Base-by-base conservation (phyloP, 257 asterid genomes). In the Cruciata laevipes region DNA sequence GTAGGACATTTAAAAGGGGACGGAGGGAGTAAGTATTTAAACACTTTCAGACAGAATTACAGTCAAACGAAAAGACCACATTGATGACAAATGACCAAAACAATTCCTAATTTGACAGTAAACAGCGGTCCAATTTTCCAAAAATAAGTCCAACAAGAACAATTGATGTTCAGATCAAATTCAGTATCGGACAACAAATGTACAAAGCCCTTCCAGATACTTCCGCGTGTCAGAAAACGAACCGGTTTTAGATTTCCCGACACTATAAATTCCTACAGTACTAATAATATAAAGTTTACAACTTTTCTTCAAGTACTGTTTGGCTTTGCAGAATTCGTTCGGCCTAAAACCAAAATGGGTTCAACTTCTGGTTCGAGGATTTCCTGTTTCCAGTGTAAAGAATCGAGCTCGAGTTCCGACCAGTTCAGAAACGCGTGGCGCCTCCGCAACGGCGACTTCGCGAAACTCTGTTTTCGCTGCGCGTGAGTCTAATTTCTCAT, bases 361-460 rank as follows among this genome's bases (percentile, higher is more conserved):
- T 66, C 76, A 20, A 65, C 73, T 4, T 70, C 76, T 52, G 63
- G 37, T 5, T 62, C 77, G 35, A 51, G 55, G 27, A 61, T 33
- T 67, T 38, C 67, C 10, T 80, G 84, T 58, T 69, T 77, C 59
- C 78, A 80, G 9, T 80, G 84, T 21, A 57, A 67, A 47, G 74
- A 71, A 60, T 60, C 65, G 44, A 65, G 69, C 76, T 71, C 77
- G 72, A 56, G 32, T 68, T 75, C 61, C 55, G 80, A 57, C 70
- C 62, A 59, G 11, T 80, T 74, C 70, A 73, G 69, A 53, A 77
- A 80, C 55, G 82, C 82, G 21, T 80, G 84, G 84, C 78, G 84
- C 12, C 69, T 80, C 24, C 82, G 84, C 23, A 74, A 71, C 67
- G 80, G 84, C 61, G 68, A 74, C 58, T 76, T 71, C 57, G 78